These are phyloP conservation scores for Triangularia verruculosa DNA, from an alignment of 2,329 filamentous ascomycete genomes.

Conservation along the genomic window DNA sequence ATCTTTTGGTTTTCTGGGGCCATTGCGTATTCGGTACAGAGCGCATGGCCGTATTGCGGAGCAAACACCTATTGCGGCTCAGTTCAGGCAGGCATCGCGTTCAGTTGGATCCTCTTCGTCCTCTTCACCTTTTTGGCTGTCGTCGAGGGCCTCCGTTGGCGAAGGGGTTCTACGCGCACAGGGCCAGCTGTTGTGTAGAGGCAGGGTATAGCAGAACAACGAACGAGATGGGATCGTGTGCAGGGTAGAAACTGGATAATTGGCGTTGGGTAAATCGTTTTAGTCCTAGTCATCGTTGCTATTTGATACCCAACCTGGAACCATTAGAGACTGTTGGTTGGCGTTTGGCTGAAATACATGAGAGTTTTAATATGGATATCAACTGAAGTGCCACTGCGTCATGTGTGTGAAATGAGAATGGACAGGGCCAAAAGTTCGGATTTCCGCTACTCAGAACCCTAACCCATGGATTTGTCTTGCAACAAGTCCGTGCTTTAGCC, in stretches of 20 bases:
- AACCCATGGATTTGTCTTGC: background rate
- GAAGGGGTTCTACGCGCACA: background rate
- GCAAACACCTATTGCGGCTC: slow-evolving; percentile 54
- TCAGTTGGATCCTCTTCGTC: slow-evolving; percentile 46
- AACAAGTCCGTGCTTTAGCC: background rate
- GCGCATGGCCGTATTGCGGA: slow-evolving; percentile 52
- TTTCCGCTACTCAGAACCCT: background rate
- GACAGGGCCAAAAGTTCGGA: too few species aligned
- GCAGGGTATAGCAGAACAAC: background rate
- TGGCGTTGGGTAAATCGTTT: background rate
- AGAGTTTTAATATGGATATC: background rate
- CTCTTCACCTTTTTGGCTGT: slow-evolving; percentile 23
- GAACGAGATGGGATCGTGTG: background rate
- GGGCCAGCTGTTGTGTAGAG: background rate
- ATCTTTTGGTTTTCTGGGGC: slow-evolving; percentile 90
- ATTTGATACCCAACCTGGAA: background rate
- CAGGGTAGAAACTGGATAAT: background rate
- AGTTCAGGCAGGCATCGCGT: slow-evolving; percentile 61
- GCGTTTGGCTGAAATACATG: background rate
- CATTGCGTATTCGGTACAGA: slow-evolving; percentile 70
- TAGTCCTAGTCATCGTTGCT: background rate
- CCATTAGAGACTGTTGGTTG: background rate
- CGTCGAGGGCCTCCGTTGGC: slow-evolving; percentile 18
- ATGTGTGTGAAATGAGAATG: too few species aligned
- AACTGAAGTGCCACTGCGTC: too few species aligned